Base-by-base conservation (phyloP, 2,329 filamentous ascomycete genomes). In the Aspergillus quadricinctus region DNA sequence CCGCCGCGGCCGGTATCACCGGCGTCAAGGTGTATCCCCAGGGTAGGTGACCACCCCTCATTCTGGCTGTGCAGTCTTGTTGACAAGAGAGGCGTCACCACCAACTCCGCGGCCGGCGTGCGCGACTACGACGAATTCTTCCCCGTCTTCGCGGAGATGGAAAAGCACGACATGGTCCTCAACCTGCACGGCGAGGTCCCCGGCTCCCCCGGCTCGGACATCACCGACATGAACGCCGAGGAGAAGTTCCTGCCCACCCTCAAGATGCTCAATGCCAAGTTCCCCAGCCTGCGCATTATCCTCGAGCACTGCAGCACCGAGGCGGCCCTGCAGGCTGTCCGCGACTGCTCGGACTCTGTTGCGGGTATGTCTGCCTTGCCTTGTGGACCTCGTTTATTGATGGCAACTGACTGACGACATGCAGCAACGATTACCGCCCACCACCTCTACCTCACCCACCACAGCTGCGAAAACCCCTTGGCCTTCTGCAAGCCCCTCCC, bases 301-400 rank as follows among this genome's bases (percentile, higher is more conserved):
- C 73, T 94, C 49, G 90, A 97, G 77, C 92, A 97, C 77, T 95
- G 90, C 79, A 92, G 91, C 10, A 95, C 91, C 1, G 86, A 85
- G 1, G 90, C 88, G 0, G 92, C 92, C 0, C 80, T 96, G 4
- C 84, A 88, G 60, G 87, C 90, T 0, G 92, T 97, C 37, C 81
- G 83, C 61, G 78, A 83, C 14, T 95, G 91, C 67, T 90, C 91
- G 0, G 83, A 87, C 19, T 89, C 83, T 3, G 93, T 97, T 25
- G 88, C 83, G 0, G 74, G 73, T 62, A 71, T 67, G 40, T 58
- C 45, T 57, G 56, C 27, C 35, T 10, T 46, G 10, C 23, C 46
- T 59, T 45, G 3, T 14, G 29, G 4, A n/a, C n/a, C n/a, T n/a
- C n/a, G n/a, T n/a, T n/a, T n/a, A n/a, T n/a, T n/a, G n/a, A n/a